Percentiles rank a stretch among this genome's conserved stretches.
Evolutionary conservation across 2,329 filamentous ascomycete species (phyloP).

Genomic region (Colletotrichum navitas): DNA sequence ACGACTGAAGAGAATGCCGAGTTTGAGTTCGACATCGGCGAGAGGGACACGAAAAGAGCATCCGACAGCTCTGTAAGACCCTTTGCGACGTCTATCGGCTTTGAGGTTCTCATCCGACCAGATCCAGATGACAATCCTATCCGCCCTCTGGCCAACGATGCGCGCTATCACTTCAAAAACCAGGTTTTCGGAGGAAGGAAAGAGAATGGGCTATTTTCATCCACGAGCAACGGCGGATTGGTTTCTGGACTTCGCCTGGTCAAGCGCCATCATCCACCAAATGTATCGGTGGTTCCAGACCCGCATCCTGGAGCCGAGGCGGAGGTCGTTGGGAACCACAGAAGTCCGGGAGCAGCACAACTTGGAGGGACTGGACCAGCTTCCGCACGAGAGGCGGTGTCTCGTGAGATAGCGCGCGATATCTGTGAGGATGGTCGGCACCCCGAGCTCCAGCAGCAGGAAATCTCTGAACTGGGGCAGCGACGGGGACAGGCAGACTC

Average conservation of each 20-base stretch:
- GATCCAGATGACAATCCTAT: background rate
- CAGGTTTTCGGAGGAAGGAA: background rate
- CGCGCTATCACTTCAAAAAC: too few species aligned
- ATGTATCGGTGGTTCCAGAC: background rate
- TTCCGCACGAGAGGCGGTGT: slow-evolving; percentile 14
- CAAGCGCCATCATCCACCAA: background rate
- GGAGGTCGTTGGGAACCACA: slow-evolving; percentile 5
- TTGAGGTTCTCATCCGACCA: background rate
- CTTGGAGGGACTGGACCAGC: background rate
- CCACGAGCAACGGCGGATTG: background rate
- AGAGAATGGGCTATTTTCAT: slow-evolving; percentile 5
- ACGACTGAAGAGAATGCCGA: background rate
- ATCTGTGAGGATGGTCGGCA: background rate
- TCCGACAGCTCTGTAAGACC: background rate
- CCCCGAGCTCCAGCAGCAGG: slow-evolving; percentile 1
- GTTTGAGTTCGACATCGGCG: background rate
- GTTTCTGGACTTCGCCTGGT: background rate
- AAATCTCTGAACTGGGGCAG: background rate
- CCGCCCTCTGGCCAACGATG: slow-evolving; percentile 20
- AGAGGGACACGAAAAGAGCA: background rate
- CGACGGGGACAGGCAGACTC: background rate
- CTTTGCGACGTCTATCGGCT: background rate
- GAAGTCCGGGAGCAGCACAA: slow-evolving; percentile 18
- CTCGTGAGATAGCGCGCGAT: slow-evolving; percentile 11
- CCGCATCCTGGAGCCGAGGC: background rate